Evolutionary conservation across 2,329 filamentous ascomycete species (phyloP), one percentile per base, ranked within the genome.

Genomic region (Erysiphe pulchra): DNA sequence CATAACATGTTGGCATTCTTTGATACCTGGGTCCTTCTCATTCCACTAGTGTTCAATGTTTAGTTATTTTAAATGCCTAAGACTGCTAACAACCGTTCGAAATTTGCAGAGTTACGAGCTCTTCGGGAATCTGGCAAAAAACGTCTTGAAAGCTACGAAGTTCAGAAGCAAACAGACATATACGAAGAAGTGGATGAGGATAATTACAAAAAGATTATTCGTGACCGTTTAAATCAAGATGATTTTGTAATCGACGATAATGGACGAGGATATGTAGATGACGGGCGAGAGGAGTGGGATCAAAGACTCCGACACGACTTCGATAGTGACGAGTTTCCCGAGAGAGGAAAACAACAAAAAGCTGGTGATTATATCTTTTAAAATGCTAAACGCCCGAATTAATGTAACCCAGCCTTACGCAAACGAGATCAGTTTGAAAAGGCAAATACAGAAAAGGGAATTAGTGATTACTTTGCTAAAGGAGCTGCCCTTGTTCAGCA

Each of bases 231-330:
- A 45, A 82, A 95, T 57, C 71, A 92, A 56, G 90, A 98, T 55
- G 90, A 98, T 63, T 98, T 98, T 57, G 87, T 98, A 45, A 86
- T 98, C 49, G 90, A 95, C 65, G 90, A 98, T 64, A 92, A 94
- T 65, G 87, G 87, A 57, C 84, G 87, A 59, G 87, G 90, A 34
- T 98, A 98, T 57, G 87, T 84, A 52, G 87, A 95, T 59, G 90
- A 95, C 58, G 90, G 90, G 49, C 78, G 90, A 46, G 86, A 93
- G 63, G 90, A 95, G 55, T 87, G 87, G 86, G 70, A 78, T 51
- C 66, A 69, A 52, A 68, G 68, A 48, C 65, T 73, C 58, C 67
- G 70, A 50, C 73, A 79, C 59, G 71, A 78, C 50, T 80, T 77
- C 33, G 84, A 90, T 49, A 86, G 76, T 50, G 83, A 92, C 38